Conservation (phyloP, 2,329 filamentous ascomycete species). For the Diplodia seriata region DNA sequence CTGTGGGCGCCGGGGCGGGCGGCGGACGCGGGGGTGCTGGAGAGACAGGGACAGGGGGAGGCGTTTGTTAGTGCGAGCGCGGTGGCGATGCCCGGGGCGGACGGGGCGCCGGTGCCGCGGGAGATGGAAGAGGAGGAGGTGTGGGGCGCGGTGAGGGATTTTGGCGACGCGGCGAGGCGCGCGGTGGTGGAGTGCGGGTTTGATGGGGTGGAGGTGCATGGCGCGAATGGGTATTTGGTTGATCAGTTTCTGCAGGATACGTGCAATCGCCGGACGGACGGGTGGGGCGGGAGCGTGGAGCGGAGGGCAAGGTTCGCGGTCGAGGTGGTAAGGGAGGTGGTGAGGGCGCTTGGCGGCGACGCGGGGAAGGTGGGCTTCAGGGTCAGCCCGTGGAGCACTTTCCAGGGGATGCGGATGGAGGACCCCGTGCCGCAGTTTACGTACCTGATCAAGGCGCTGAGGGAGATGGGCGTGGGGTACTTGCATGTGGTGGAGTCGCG, state of each 20-base stretch:
- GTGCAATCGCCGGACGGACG: constrained; percentile 61
- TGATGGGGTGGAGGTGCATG: constrained; percentile 65
- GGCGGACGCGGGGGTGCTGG: constrained; percentile 49
- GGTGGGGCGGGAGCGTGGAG: constrained; percentile 57
- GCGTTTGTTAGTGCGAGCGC: constrained; percentile 42
- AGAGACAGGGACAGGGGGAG: constrained; percentile 43
- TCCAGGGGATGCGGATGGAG: constrained; percentile 68
- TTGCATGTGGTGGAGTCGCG: constrained; percentile 32
- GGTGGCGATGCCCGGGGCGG: constrained; percentile 40
- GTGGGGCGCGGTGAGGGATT: constrained; percentile 47
- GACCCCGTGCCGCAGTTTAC: constrained; percentile 69
- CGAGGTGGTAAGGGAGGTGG: constrained; percentile 61
- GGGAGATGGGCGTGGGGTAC: constrained; percentile 59
- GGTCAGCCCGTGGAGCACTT: constrained; percentile 61
- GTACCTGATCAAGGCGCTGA: constrained; percentile 61
- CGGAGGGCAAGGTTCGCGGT: constrained; percentile 61
- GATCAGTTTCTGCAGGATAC: constrained; percentile 69
- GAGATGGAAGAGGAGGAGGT: constrained; percentile 51
- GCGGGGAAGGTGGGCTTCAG: constrained; percentile 63
- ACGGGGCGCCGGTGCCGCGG: constrained; percentile 44
- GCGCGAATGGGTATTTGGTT: constrained; percentile 71
- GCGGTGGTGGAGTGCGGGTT: constrained; percentile 58
- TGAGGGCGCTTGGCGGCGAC: constrained; percentile 59
- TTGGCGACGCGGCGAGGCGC: constrained; percentile 52
- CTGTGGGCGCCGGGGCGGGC: constrained; percentile 67